Conservation (phyloP, 495 filamentous ascomycete species). For the Penicillium turbatum region DNA sequence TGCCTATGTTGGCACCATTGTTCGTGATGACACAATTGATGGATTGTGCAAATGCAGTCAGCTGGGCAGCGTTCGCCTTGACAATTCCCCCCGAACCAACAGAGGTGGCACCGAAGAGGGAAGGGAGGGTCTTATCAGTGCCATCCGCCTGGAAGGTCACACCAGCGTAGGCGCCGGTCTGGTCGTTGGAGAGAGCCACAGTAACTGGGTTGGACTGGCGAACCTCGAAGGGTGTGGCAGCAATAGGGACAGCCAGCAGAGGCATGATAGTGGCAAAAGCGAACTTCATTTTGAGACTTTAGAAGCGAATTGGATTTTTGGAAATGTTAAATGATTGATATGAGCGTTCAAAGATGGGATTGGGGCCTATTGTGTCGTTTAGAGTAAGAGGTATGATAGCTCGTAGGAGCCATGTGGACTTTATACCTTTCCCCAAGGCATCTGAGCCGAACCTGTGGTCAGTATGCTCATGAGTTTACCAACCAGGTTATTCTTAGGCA, state of each 20-base stretch:
- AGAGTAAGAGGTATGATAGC: not conserved
- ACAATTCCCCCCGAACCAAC: conserved; percentile 18
- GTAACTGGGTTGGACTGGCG: conserved; percentile 11
- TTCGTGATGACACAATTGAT: conserved; percentile 20
- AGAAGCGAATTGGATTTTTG: no score
- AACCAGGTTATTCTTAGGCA: not conserved
- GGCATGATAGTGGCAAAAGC: conserved; percentile 9
- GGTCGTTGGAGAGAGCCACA: conserved; percentile 25
- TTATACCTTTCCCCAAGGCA: not conserved
- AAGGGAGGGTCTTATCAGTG: conserved; percentile 6
- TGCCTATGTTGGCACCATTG: conserved; percentile 9
- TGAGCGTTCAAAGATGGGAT: not conserved
- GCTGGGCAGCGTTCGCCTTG: conserved; percentile 17
- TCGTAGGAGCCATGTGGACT: not conserved
- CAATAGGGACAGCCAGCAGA: conserved; percentile 14
- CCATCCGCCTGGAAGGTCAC: conserved; percentile 16
- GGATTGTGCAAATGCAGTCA: conserved; percentile 15
- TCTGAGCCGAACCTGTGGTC: not conserved
- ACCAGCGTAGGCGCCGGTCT: conserved; percentile 19
- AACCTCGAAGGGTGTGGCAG: conserved; percentile 15
- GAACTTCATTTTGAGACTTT: conserved; percentile 24
- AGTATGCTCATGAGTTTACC: not conserved
- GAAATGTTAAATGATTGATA: not conserved
- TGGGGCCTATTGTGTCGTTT: not conserved
- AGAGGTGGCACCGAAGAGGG: conserved; percentile 20